Conservation (phyloP, 257 asterid species). For the Nicotiana obtusifolia region DNA sequence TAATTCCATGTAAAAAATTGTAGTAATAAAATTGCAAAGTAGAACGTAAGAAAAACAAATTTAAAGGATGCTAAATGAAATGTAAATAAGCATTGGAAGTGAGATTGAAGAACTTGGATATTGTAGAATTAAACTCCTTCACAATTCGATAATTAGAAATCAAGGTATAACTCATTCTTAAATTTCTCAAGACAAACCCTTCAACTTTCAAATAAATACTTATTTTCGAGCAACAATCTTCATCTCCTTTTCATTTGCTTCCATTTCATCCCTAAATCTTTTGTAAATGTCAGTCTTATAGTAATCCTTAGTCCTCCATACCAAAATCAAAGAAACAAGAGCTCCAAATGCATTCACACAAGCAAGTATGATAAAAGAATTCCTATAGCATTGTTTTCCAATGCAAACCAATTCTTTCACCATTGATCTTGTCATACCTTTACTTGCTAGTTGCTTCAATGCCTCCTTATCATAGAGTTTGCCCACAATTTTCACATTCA, state of each 20-base stretch:
- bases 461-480: slow-evolving; percentile 30
- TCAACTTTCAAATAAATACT: not conserved
- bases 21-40: not conserved
- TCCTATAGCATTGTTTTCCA: slow-evolving; percentile 25
- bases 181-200: not conserved
- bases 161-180: not conserved
- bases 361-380: slow-evolving; percentile 21
- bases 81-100: not conserved
- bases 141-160: not conserved
- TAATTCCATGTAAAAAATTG: not conserved
- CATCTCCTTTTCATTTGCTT: slow-evolving; percentile 15
- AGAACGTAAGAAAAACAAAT: not conserved
- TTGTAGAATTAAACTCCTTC: not conserved
- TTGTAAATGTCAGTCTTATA: slow-evolving; percentile 23
- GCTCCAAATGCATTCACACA: slow-evolving; percentile 23
- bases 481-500: slow-evolving; percentile 28
- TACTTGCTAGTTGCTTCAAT: slow-evolving; percentile 13
- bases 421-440: slow-evolving; percentile 20
- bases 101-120: not conserved
- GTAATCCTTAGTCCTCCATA: slow-evolving; percentile 20
- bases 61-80: not conserved
- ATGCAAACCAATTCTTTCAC: slow-evolving; percentile 28
- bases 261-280: slow-evolving; percentile 24
- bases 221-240: not conserved
- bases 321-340: slow-evolving; percentile 22